Evolutionary conservation across 192 early-diverging fungal genomes (phyloP).

Genomic region (Coemansia sp.): DNA sequence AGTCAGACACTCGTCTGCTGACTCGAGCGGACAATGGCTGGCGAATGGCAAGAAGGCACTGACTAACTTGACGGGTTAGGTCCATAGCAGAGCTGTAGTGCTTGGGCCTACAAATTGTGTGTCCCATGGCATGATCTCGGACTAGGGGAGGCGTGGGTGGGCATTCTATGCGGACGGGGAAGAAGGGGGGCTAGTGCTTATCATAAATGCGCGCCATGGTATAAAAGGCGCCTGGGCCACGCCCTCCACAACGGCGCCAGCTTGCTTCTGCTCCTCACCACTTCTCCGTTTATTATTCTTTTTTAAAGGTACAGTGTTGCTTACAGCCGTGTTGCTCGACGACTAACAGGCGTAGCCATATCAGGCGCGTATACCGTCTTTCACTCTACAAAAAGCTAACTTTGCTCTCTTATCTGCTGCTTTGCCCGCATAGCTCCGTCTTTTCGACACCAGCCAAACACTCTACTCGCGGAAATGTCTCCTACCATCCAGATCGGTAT

Average conservation of each 20-base stretch:
- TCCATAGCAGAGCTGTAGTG: no score
- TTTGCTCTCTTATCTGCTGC: neutral
- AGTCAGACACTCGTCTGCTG: neutral
- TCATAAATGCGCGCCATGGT: neutral
- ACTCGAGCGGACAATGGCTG: neutral
- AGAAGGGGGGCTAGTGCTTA: neutral
- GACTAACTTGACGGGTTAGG: neutral
- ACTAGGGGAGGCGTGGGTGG: neutral
- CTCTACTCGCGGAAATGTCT: slow-evolving; percentile 11
- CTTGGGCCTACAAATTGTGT: no score
- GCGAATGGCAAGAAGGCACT: neutral
- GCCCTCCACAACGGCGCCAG: neutral
- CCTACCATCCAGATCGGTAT: slow-evolving; percentile 57
- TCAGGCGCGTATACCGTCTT: neutral
- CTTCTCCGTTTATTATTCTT: neutral
- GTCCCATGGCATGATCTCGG: neutral
- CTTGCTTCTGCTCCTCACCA: neutral
- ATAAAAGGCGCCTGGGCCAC: neutral
- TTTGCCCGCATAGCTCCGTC: neutral
- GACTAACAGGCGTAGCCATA: neutral
- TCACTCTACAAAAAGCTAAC: neutral
- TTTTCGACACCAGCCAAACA: neutral
- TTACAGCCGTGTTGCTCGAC: neutral
- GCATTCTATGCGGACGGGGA: neutral
- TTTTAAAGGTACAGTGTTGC: neutral